Conservation (phyloP, 768 basidiomycete species). For the Termitomyces sp. region DNA sequence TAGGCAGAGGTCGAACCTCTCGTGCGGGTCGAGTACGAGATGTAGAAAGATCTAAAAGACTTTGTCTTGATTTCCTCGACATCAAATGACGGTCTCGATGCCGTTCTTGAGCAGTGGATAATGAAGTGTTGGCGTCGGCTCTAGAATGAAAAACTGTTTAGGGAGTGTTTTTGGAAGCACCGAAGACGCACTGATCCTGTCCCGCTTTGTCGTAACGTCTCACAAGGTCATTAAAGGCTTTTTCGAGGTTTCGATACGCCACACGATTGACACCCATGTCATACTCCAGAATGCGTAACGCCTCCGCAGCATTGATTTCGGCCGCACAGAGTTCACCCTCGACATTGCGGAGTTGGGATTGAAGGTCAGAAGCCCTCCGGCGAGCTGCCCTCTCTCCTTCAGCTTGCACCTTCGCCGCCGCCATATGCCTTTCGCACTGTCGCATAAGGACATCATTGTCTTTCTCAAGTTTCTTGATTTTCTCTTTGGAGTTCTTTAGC, state of each 20-base stretch:
- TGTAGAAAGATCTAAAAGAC: not conserved
- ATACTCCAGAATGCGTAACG: not conserved
- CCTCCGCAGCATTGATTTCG: not conserved
- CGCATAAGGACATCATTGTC: constrained; percentile 39
- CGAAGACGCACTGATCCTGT: constrained; percentile 1
- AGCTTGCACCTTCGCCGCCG: constrained; percentile 23
- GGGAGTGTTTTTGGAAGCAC: not conserved
- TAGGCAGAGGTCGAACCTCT: not conserved
- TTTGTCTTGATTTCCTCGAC: not conserved
- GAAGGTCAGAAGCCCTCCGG: constrained; percentile 10
- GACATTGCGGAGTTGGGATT: constrained; percentile 1
- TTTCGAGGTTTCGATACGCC: constrained; percentile 1
- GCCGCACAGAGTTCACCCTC: not conserved
- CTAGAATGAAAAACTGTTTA: not conserved
- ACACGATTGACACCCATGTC: not conserved
- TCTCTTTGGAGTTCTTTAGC: constrained; percentile 29
- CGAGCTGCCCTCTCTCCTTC: constrained; percentile 23
- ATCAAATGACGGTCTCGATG: not conserved
- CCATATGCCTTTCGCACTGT: constrained; percentile 35
- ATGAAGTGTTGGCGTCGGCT: not conserved
- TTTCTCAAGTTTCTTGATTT: constrained; percentile 28
- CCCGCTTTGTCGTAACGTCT: not conserved
- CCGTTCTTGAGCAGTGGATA: not conserved
- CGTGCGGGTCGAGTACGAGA: not conserved
- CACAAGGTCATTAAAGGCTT: constrained; percentile 18